phyloP scores from a whole-genome alignment of 2,329 filamentous ascomycete species.

The Colletotrichum chrysophilum region DNA sequence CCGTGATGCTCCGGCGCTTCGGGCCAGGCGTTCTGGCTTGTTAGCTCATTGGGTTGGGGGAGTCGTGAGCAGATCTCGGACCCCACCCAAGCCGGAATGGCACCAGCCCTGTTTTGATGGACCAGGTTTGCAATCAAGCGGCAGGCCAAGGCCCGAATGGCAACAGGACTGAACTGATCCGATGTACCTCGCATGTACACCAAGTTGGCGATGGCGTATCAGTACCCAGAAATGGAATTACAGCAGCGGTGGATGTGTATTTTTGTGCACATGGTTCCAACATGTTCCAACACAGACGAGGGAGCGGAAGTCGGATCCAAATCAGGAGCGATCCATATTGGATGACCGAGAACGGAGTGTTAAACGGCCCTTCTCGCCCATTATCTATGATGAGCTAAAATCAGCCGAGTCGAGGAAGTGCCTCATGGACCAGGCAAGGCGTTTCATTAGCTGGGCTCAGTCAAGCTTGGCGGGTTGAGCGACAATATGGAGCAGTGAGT shows the following conservation, averaged over 20 bases:
- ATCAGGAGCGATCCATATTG: constrained; percentile 6
- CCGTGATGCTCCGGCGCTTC: constrained; percentile 23
- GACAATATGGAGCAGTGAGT: constrained; percentile 15
- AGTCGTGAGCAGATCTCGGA: constrained; percentile 9
- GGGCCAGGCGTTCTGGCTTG: not conserved
- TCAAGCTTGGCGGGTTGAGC: constrained; percentile 14
- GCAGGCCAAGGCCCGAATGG: constrained; percentile 4
- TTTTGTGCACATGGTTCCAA: not conserved
- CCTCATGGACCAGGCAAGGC: constrained; percentile 15
- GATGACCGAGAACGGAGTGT: constrained; percentile 17
- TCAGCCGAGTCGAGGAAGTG: constrained; percentile 7
- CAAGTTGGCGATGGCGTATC: not conserved
- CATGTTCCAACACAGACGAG: not conserved
- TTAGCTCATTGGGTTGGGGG: constrained; percentile 16
- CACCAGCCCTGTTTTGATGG: constrained; percentile 20
- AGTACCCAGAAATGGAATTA: not conserved
- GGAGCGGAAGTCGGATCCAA: not conserved
- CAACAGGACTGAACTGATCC: not conserved
- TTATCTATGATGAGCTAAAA: constrained; percentile 5
- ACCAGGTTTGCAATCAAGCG: constrained; percentile 5
- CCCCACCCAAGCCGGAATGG: constrained; percentile 14
- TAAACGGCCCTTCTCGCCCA: constrained; percentile 18
- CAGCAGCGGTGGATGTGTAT: not conserved
- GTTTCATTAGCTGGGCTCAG: constrained; percentile 19
- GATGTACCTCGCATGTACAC: not conserved